Evolutionary conservation across 768 basidiomycete genomes (phyloP), one percentile per base, ranked within the genome.

Genomic region (Hemileccinum rubropunctum): DNA sequence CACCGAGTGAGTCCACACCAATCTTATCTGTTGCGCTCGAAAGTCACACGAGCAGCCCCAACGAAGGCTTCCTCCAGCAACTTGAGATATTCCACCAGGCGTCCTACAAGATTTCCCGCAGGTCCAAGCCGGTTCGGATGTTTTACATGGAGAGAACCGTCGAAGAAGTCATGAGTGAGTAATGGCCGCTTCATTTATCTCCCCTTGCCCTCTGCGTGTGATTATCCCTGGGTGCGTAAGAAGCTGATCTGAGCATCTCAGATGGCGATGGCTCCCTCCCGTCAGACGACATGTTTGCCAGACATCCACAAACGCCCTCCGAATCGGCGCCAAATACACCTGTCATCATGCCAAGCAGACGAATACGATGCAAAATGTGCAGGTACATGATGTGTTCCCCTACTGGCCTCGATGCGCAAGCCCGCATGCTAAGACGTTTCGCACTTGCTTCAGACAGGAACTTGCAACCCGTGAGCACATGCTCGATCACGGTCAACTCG

Each of bases 301-400:
- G 78, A 58, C 81, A 77, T 63, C 88, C 88, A 12, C 74, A 76
- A 14, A 82, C 84, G 0, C 83, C 87, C 0, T 74, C 79, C 2
- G 80, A 82, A 56, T 83, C 85, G 0, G 65, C 69, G 1, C 81
- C 85, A 1, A 66, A 77, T 4, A 85, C 87, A 0, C 84, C 89
- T 0, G 71, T 72, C 32, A 76, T 64, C 43, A 66, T 74, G 11
- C 78, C 77, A 4, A 73, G 75, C 34, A 74, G 83, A 35, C 79
- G 86, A 35, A 93, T 97, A 61, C 76, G 94, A 62, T 97, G 94
- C 70, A 93, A 89, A 69, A 91, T 88, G 84, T 95, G 94, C 74
- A 77, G 91, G 88, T 85, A 51, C 43, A 77, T 54, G 32, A 39
- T 11, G 4, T 23, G 6, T 20, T 42, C 14, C 6, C 15, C 12